Evolutionary conservation across 768 basidiomycete genomes (phyloP).

Genomic region (Pisolithus albus): DNA sequence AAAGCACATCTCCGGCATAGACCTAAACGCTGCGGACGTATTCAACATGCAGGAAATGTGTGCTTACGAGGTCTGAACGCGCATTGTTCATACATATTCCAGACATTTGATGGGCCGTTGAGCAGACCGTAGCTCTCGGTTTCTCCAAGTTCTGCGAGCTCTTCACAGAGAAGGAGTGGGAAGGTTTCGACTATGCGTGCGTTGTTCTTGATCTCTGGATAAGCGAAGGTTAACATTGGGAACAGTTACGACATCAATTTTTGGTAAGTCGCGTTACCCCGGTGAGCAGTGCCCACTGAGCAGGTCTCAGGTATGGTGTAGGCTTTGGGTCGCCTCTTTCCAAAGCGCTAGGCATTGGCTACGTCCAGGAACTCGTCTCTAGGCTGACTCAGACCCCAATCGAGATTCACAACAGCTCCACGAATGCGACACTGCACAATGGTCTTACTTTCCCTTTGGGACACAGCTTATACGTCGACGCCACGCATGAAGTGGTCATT

Average conservation of each 20-base stretch:
- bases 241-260: constrained; percentile 1
- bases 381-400: constrained; percentile 71
- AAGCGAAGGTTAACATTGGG: background rate
- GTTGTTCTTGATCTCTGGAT: constrained; percentile 17
- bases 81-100: background rate
- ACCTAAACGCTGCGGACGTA: constrained; percentile 55
- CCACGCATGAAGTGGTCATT: constrained; percentile 80
- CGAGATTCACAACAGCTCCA: constrained; percentile 61
- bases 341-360: constrained; percentile 66
- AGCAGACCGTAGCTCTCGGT: constrained; percentile 75
- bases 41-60: constrained; percentile 74
- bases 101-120: background rate
- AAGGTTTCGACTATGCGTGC: constrained; percentile 78
- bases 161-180: constrained; percentile 85
- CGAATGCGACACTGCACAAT: constrained; percentile 71
- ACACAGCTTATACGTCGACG: constrained; percentile 73
- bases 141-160: constrained; percentile 84
- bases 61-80: constrained; percentile 57
- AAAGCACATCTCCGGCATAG: constrained; percentile 47
- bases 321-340: constrained; percentile 74
- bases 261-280: constrained; percentile 8
- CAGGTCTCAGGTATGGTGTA: constrained; percentile 42
- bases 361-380: constrained; percentile 73
- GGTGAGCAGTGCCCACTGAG: background rate
- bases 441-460: constrained; percentile 60